Conservation (phyloP, 2,329 filamentous ascomycete genomes). For the Conoideocrella luteorostrata region DNA sequence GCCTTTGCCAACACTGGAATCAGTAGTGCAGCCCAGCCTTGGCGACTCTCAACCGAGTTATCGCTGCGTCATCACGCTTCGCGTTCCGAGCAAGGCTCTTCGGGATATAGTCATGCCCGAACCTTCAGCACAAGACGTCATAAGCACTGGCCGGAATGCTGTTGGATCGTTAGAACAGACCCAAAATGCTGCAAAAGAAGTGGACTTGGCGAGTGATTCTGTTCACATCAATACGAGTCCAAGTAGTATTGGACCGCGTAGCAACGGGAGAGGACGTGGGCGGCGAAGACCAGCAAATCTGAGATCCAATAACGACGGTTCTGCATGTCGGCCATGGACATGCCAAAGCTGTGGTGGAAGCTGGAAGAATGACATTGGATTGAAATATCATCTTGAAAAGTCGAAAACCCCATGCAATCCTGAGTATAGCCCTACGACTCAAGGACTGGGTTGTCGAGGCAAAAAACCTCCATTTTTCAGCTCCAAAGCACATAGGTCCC, state of each 20-base stretch:
- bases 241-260: background rate
- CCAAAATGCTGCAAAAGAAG: too few relatives aligned
- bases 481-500: conserved; percentile 1
- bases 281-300: conserved; percentile 8
- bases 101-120: background rate
- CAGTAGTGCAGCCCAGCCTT: too few relatives aligned
- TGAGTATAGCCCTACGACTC: conserved; percentile 17
- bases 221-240: background rate
- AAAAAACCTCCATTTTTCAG: conserved; percentile 8
- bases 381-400: conserved; percentile 53
- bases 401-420: conserved; percentile 49
- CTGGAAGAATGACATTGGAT: conserved; percentile 53
- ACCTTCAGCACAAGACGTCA: background rate
- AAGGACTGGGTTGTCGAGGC: conserved; percentile 13
- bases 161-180: too few relatives aligned
- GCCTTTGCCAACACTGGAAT: background rate
- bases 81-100: conserved; percentile 3
- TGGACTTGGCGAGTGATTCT: background rate
- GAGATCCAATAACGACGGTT: conserved; percentile 9
- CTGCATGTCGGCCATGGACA: conserved; percentile 28
- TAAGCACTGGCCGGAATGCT: background rate
- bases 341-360: conserved; percentile 47
- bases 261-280: conserved; percentile 10
- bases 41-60: too few relatives aligned
- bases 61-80: conserved; percentile 7